phyloP scores from a whole-genome alignment of 176 grass and related monocot species.

The Calamus simplicifolius region DNA sequence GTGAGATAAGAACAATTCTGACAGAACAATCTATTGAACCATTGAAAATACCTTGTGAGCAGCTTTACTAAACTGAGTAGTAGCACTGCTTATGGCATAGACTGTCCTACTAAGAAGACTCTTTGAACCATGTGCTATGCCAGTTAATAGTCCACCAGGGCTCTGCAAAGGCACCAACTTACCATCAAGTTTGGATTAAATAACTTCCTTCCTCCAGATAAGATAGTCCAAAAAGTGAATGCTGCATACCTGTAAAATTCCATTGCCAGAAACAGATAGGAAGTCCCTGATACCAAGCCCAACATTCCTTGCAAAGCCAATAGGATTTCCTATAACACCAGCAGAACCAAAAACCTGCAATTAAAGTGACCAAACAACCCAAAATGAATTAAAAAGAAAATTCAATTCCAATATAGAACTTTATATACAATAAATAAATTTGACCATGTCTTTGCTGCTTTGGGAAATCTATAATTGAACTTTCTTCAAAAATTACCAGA shows the following conservation, averaged over 20 bases:
- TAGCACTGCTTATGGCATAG: slow-evolving; percentile 86
- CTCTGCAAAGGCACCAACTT: slow-evolving; percentile 25
- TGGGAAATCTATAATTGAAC: too few relatives aligned
- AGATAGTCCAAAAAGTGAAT: slow-evolving; percentile 14
- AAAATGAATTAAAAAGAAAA: too few relatives aligned
- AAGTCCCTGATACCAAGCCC: slow-evolving; percentile 92
- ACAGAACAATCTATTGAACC: too few relatives aligned
- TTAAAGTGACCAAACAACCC: not conserved
- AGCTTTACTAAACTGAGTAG: slow-evolving; percentile 96
- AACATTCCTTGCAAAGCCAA: slow-evolving; percentile 98
- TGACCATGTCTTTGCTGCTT: too few relatives aligned
- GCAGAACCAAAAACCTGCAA: slow-evolving; percentile 88
- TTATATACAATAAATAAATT: too few relatives aligned
- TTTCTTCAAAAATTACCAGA: too few relatives aligned
- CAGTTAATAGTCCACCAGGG: slow-evolving; percentile 59
- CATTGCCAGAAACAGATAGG: slow-evolving; percentile 78
- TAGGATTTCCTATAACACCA: slow-evolving; percentile 94
- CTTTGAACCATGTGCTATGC: slow-evolving; percentile 92
- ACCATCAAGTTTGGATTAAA: not conserved
- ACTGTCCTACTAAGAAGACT: slow-evolving; percentile 82
- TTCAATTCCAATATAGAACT: too few relatives aligned
- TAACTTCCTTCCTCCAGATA: slow-evolving; percentile 14
- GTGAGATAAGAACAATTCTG: too few relatives aligned
- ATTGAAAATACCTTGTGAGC: slow-evolving; percentile 64
- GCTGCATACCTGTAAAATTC: slow-evolving; percentile 65